A percentile compares a stretch with the other conserved stretches of the same genome.
Conservation (phyloP, 2,329 filamentous ascomycete genomes). For the Paraconiothyrium sp. region DNA sequence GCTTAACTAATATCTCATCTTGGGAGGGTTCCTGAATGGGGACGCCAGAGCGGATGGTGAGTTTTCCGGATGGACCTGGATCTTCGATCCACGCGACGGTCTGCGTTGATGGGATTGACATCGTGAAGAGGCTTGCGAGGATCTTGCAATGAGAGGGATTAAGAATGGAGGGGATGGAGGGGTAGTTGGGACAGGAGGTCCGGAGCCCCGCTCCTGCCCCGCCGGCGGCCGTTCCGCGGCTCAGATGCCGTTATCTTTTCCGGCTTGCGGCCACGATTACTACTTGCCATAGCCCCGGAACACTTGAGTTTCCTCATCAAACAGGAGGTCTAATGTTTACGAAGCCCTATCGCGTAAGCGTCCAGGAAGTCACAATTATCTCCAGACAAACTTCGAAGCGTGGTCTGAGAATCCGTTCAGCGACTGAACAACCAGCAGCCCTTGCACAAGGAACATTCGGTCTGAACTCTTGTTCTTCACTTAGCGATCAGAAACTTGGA, state of each 20-base stretch:
- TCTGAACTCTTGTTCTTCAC: too few relatives aligned
- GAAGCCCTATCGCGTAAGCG: neutral
- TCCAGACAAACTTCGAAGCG: neutral
- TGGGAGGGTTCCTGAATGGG: constrained; percentile 50
- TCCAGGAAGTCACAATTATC: neutral
- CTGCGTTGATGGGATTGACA: constrained; percentile 41
- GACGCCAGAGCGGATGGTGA: constrained; percentile 48
- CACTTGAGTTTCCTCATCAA: neutral
- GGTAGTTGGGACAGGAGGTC: constrained; percentile 1
- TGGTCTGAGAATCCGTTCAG: too few relatives aligned
- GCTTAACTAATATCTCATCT: constrained; percentile 57
- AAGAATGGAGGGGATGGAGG: constrained; percentile 3
- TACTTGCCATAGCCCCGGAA: neutral
- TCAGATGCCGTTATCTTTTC: constrained; percentile 6
- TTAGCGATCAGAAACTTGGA: too few relatives aligned
- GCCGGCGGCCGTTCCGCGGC: constrained; percentile 7
- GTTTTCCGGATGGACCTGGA: constrained; percentile 45
- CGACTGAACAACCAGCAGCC: neutral
- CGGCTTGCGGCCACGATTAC: neutral
- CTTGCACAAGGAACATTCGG: neutral
- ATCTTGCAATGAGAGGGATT: neutral
- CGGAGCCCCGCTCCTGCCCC: constrained; percentile 18
- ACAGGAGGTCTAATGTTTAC: neutral
- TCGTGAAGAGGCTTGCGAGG: constrained; percentile 3
- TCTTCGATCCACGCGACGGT: constrained; percentile 50